Percentiles rank a stretch among this genome's conserved stretches.
These are phyloP conservation scores for Pseudogymnoascus sp. DNA, from an alignment of 2,329 filamentous ascomycete species.

Conservation along the genomic window DNA sequence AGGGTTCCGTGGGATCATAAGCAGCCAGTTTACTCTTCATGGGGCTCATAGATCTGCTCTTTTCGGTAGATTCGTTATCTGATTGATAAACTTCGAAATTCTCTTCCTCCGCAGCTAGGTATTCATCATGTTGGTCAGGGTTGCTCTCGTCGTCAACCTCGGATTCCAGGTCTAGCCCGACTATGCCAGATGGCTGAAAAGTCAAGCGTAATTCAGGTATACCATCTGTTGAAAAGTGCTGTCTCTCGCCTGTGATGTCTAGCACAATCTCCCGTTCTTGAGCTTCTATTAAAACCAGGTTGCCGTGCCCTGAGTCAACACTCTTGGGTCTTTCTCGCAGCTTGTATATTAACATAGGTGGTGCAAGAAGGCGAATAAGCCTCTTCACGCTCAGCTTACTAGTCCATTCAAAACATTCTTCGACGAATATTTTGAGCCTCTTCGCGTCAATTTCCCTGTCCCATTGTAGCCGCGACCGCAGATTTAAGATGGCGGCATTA, in stretches of 20 bases:
- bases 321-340: slow-evolving; percentile 37
- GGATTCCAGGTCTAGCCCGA: slow-evolving; percentile 64
- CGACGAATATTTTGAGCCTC: slow-evolving; percentile 64
- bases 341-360: slow-evolving; percentile 61
- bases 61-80: background rate
- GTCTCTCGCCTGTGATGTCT: slow-evolving; percentile 58
- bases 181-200: slow-evolving; percentile 67
- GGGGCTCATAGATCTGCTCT: slow-evolving; percentile 19
- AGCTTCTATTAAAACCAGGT: slow-evolving; percentile 32
- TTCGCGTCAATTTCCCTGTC: slow-evolving; percentile 54
- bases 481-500: slow-evolving; percentile 42
- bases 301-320: slow-evolving; percentile 28
- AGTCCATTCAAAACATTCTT: slow-evolving; percentile 80
- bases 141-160: slow-evolving; percentile 55
- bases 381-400: slow-evolving; percentile 72
- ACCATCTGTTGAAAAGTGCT: slow-evolving; percentile 66
- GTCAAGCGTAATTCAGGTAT: slow-evolving; percentile 70
- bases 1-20: slow-evolving; percentile 59
- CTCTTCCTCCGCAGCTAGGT: slow-evolving; percentile 50
- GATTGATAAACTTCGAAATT: slow-evolving; percentile 31
- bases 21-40: slow-evolving; percentile 31
- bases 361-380: slow-evolving; percentile 71
- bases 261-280: slow-evolving; percentile 50
- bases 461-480: slow-evolving; percentile 51
- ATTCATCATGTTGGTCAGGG: background rate